Conservation (phyloP, 2,329 filamentous ascomycete species). For the Sphaerostilbella broomeana region DNA sequence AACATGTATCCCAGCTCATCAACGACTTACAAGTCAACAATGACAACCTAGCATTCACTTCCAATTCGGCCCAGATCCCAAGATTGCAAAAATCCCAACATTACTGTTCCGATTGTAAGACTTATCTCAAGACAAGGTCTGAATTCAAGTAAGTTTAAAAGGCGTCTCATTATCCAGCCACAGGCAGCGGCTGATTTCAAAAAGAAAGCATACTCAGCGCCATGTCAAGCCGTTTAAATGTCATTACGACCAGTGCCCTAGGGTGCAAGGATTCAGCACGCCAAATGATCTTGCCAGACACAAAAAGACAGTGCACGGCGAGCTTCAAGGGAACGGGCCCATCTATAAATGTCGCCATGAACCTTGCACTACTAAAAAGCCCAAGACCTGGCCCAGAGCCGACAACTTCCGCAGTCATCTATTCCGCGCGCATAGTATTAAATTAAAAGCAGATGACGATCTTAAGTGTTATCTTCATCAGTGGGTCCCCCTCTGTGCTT, state of each 20-base stretch:
- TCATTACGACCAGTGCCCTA: slow-evolving; percentile 45
- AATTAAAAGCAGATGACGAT: slow-evolving; percentile 32
- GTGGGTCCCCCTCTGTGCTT: slow-evolving; percentile 8
- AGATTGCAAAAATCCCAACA: slow-evolving; percentile 16
- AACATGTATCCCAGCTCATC: slow-evolving; percentile 30
- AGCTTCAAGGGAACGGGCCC: slow-evolving; percentile 29
- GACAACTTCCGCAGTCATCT: slow-evolving; percentile 87
- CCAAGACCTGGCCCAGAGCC: slow-evolving; percentile 69
- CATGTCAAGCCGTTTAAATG: slow-evolving; percentile 66
- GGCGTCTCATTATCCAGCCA: background rate
- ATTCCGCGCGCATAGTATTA: slow-evolving; percentile 53
- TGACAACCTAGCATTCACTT: background rate
- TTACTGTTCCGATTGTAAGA: slow-evolving; percentile 36
- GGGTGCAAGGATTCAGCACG: slow-evolving; percentile 63
- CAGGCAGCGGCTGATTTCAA: slow-evolving; percentile 16
- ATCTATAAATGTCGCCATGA: slow-evolving; percentile 22
- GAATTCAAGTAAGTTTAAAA: slow-evolving; percentile 46
- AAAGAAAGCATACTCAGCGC: slow-evolving; percentile 66
- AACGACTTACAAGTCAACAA: slow-evolving; percentile 21
- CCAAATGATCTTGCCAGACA: slow-evolving; percentile 78
- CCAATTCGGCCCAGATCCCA: background rate
- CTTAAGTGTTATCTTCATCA: slow-evolving; percentile 29
- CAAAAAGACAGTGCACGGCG: slow-evolving; percentile 61
- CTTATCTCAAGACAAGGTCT: slow-evolving; percentile 43
- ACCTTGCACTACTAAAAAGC: slow-evolving; percentile 19